A percentile compares a stretch with the other conserved stretches of the same genome.
Evolutionary conservation across 2,329 filamentous ascomycete species (phyloP).

Genomic region (Leptosphaerulina australis): DNA sequence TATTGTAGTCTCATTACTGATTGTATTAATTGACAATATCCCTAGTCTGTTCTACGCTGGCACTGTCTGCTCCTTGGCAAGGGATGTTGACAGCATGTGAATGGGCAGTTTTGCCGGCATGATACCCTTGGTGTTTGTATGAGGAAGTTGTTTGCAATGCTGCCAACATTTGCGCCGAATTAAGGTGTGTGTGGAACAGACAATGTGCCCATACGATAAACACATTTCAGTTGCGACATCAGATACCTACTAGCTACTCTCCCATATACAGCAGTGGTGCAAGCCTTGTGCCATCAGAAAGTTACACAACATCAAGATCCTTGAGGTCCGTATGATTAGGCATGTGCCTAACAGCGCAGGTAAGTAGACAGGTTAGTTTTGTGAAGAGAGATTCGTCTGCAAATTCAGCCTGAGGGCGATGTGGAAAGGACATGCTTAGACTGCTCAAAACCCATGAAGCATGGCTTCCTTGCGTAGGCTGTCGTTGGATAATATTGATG

Average conservation of each 20-base stretch:
- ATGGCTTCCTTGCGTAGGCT: slow-evolving; percentile 55
- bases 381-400: neutral
- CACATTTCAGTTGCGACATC: slow-evolving; percentile 55
- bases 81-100: too few relatives aligned
- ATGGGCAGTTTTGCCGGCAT: too few relatives aligned
- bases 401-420: neutral
- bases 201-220: slow-evolving; percentile 59
- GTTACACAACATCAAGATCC: slow-evolving; percentile 18
- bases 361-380: neutral
- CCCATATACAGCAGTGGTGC: slow-evolving; percentile 64
- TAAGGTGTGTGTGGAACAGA: slow-evolving; percentile 60
- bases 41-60: too few relatives aligned
- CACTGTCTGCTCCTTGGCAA: too few relatives aligned
- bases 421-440: neutral
- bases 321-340: neutral
- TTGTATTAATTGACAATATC: too few relatives aligned
- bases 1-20: too few relatives aligned
- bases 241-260: slow-evolving; percentile 54
- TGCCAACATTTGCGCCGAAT: slow-evolving; percentile 54
- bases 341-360: neutral
- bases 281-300: slow-evolving; percentile 31
- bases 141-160: slow-evolving; percentile 31
- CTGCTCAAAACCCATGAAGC: slow-evolving; percentile 55
- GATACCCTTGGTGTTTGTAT: slow-evolving; percentile 49
- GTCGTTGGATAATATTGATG: slow-evolving; percentile 66